Percentiles rank a stretch among this genome's conserved stretches.
phyloP scores from a whole-genome alignment of 2,329 filamentous ascomycete genomes.

The Neobulgaria alba region DNA sequence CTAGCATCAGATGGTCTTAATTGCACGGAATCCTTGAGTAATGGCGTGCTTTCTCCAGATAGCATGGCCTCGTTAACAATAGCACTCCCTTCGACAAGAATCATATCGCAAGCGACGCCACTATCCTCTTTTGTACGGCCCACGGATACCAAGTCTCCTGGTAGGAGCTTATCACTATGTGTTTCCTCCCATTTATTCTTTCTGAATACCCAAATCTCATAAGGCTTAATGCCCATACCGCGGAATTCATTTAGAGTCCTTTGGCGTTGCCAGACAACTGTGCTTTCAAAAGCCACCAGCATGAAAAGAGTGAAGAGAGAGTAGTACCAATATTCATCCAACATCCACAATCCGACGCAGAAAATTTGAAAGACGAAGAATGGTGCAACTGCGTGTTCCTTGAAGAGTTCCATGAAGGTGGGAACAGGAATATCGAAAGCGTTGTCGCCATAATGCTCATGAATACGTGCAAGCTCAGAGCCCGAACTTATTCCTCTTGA shows the following conservation, averaged over 20 bases:
- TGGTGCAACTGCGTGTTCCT: slow-evolving; percentile 94
- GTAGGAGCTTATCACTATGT: slow-evolving; percentile 83
- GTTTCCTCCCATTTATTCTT: slow-evolving; percentile 82
- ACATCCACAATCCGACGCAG: slow-evolving; percentile 95
- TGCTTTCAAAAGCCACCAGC: slow-evolving; percentile 95
- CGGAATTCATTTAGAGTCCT: slow-evolving; percentile 93
- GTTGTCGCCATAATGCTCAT: slow-evolving; percentile 92
- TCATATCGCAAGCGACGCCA: slow-evolving; percentile 94
- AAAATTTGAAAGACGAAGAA: slow-evolving; percentile 99
- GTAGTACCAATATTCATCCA: slow-evolving; percentile 99
- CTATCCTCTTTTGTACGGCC: slow-evolving; percentile 93
- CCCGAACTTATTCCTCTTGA: slow-evolving; percentile 66
- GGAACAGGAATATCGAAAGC: slow-evolving; percentile 97
- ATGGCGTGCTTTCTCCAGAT: slow-evolving; percentile 92
- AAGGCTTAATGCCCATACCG: slow-evolving; percentile 99
- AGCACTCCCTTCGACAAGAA: slow-evolving; percentile 85
- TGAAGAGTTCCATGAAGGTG: slow-evolving; percentile 90
- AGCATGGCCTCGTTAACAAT: slow-evolving; percentile 99
- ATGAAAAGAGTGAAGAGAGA: slow-evolving; percentile 98
- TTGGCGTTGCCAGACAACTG: slow-evolving; percentile 98
- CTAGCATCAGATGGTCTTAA: slow-evolving; percentile 72
- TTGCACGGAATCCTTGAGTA: slow-evolving; percentile 92
- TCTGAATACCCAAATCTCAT: slow-evolving; percentile 86
- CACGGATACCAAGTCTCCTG: slow-evolving; percentile 88
- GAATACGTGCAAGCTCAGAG: slow-evolving; percentile 68